Percentiles rank a stretch among this genome's conserved stretches.
Conservation (phyloP, 2,329 filamentous ascomycete species). For the Chaetomium strumarium region DNA sequence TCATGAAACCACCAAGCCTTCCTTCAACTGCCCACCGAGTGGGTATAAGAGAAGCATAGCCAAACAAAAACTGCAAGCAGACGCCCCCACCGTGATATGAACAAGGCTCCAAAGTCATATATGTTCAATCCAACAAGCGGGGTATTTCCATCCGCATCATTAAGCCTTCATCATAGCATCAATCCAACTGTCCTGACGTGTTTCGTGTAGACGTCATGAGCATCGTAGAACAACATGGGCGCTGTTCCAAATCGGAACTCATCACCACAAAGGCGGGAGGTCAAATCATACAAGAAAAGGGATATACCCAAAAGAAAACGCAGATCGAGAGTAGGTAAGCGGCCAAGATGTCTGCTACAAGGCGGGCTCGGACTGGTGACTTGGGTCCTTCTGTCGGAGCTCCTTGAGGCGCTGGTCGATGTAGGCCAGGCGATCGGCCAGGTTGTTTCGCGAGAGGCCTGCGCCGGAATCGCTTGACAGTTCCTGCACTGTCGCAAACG, state of each 20-base stretch:
- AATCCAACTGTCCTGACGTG: conserved; percentile 5
- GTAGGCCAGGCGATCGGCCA: conserved; percentile 50
- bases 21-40: conserved; percentile 3
- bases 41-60: conserved; percentile 8
- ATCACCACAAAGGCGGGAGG: neutral
- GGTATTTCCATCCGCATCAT: conserved; percentile 22
- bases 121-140: conserved; percentile 23
- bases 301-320: conserved; percentile 24
- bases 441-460: conserved; percentile 36
- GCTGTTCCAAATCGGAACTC: neutral
- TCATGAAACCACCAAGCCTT: neutral
- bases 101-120: conserved; percentile 20
- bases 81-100: conserved; percentile 22
- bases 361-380: conserved; percentile 46
- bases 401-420: conserved; percentile 53
- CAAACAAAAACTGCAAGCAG: conserved; percentile 5
- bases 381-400: conserved; percentile 41
- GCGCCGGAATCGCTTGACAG: conserved; percentile 31
- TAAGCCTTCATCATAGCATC: conserved; percentile 10
- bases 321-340: neutral
- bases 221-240: conserved; percentile 8
- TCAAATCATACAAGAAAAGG: conserved; percentile 15
- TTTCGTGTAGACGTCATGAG: conserved; percentile 17
- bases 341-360: conserved; percentile 32
- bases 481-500: conserved; percentile 54